Conservation (phyloP, 345 rosid genomes). For the Salix brachista region DNA sequence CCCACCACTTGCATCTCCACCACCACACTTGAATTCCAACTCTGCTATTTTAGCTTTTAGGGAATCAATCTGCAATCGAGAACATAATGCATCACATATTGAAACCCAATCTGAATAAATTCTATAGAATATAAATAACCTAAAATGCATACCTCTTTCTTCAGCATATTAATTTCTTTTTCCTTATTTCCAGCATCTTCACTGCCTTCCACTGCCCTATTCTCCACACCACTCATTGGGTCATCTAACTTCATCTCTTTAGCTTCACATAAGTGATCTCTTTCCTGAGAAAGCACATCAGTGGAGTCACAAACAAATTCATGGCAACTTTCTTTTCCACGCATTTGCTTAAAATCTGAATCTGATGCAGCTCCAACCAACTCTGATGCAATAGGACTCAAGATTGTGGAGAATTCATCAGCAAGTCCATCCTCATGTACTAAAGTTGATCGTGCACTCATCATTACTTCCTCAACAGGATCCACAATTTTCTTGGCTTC, state of each 20-base stretch:
- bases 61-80: slow-evolving; percentile 51
- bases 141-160: slow-evolving; percentile 54
- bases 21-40: slow-evolving; percentile 42
- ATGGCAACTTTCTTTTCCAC: slow-evolving; percentile 27
- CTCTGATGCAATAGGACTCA: slow-evolving; percentile 24
- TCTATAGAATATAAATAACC: neutral
- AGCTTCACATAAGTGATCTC: slow-evolving; percentile 28
- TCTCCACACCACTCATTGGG: slow-evolving; percentile 25
- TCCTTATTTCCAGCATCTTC: slow-evolving; percentile 30
- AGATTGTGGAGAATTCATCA: slow-evolving; percentile 29
- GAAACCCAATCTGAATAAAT: neutral
- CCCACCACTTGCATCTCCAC: slow-evolving; percentile 22
- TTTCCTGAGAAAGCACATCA: slow-evolving; percentile 23
- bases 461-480: slow-evolving; percentile 25
- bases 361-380: slow-evolving; percentile 13
- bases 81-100: slow-evolving; percentile 1
- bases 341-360: slow-evolving; percentile 27
- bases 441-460: slow-evolving; percentile 22
- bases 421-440: slow-evolving; percentile 21
- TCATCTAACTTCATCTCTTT: slow-evolving; percentile 18
- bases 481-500: slow-evolving; percentile 20
- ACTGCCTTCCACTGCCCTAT: slow-evolving; percentile 23
- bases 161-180: slow-evolving; percentile 40
- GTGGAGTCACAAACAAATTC: slow-evolving; percentile 21
- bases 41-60: slow-evolving; percentile 65